Evolutionary conservation across 495 filamentous ascomycete species (phyloP).

Genomic region (Tuber magnatum): DNA sequence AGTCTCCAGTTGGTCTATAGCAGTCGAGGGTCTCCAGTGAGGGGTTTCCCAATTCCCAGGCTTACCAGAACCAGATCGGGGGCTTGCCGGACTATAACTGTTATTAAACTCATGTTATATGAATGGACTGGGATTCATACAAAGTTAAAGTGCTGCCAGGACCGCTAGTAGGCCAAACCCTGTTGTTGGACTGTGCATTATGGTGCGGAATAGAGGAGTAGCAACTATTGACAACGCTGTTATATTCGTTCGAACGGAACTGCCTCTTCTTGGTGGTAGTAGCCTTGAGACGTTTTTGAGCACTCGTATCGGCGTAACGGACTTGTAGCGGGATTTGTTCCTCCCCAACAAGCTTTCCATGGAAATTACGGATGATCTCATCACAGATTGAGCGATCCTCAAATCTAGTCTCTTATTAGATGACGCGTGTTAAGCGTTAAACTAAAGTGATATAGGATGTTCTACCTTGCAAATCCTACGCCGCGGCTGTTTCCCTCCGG

Average conservation of each 20-base stretch:
- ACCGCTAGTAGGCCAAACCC: neutral
- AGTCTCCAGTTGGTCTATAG: slow-evolving; percentile 29
- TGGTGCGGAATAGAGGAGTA: slow-evolving; percentile 21
- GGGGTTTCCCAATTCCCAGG: neutral
- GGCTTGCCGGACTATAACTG: neutral
- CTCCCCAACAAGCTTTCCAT: slow-evolving; percentile 63
- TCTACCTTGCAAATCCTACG: slow-evolving; percentile 90
- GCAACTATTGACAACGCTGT: slow-evolving; percentile 47
- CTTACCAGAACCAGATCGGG: neutral
- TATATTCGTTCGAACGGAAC: slow-evolving; percentile 92
- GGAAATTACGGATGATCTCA: slow-evolving; percentile 72
- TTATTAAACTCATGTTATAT: neutral
- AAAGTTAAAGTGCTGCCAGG: neutral
- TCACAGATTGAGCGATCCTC: slow-evolving; percentile 82
- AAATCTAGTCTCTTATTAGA: slow-evolving; percentile 53
- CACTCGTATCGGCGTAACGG: slow-evolving; percentile 90
- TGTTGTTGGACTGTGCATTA: slow-evolving; percentile 18
- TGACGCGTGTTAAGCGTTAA: neutral
- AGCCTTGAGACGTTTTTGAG: slow-evolving; percentile 91
- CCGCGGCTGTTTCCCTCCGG: slow-evolving; percentile 84
- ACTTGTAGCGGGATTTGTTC: slow-evolving; percentile 78
- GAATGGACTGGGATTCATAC: neutral
- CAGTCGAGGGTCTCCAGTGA: slow-evolving; percentile 1
- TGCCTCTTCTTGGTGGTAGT: slow-evolving; percentile 86
- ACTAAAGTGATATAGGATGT: slow-evolving; percentile 15